Conservation (phyloP, 2,329 filamentous ascomycete genomes). For the Fusarium musae region DNA sequence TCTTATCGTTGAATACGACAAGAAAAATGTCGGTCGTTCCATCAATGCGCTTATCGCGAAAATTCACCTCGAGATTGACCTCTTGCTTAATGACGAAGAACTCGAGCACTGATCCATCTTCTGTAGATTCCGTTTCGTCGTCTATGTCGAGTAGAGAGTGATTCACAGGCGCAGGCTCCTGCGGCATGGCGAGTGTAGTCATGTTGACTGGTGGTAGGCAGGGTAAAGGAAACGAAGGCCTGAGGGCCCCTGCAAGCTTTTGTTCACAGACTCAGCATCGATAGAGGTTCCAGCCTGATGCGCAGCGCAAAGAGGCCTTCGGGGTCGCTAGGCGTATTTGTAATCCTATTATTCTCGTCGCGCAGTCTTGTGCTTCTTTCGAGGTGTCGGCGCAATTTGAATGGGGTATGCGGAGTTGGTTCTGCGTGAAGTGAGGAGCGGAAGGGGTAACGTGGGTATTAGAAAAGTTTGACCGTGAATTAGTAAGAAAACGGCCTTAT, state of each 20-base stretch:
- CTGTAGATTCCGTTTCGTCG: conserved; percentile 48
- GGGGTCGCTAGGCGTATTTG: neutral
- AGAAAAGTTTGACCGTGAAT: neutral
- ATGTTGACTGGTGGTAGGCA: conserved; percentile 32
- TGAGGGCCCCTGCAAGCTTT: conserved; percentile 41
- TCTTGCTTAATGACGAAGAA: conserved; percentile 81
- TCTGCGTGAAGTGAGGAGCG: neutral
- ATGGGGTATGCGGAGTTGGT: conserved; percentile 18
- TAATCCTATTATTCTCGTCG: conserved; percentile 15
- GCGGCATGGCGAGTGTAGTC: conserved; percentile 35
- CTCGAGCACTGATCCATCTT: conserved; percentile 52
- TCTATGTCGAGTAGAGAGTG: conserved; percentile 48
- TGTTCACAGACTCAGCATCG: conserved; percentile 39
- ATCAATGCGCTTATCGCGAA: conserved; percentile 76
- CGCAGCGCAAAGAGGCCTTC: neutral
- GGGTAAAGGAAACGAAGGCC: conserved; percentile 38
- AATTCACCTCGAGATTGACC: conserved; percentile 90
- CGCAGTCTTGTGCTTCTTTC: conserved; percentile 20
- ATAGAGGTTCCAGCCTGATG: conserved; percentile 11
- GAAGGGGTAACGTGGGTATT: neutral
- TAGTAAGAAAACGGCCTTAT: neutral
- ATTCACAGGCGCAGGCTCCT: conserved; percentile 28
- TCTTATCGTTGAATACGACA: conserved; percentile 68
- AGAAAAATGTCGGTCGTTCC: conserved; percentile 87
- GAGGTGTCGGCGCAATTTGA: conserved; percentile 30